These are phyloP conservation scores for Arabis hirsuta DNA, from an alignment of 345 rosid genomes.

Conservation along the genomic window DNA sequence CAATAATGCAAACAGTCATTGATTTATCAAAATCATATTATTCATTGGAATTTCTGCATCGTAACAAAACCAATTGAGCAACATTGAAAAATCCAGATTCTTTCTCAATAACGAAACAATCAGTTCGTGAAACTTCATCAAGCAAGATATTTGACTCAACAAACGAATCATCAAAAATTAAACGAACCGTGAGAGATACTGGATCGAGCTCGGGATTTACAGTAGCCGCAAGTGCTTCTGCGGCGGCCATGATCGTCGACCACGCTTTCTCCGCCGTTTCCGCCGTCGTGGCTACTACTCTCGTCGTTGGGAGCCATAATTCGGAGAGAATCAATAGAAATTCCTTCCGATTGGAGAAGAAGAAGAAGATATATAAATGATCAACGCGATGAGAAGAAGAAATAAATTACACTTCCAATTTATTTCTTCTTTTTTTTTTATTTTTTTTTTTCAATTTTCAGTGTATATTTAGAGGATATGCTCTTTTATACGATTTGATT, in stretches of 20 bases:
- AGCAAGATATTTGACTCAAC: neutral
- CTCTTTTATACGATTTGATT: too few species aligned
- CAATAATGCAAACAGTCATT: slow-evolving; percentile 6
- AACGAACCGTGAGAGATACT: slow-evolving; percentile 77
- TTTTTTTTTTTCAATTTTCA: too few species aligned
- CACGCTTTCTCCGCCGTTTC: slow-evolving; percentile 64
- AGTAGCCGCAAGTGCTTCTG: slow-evolving; percentile 72
- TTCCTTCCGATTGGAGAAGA: slow-evolving; percentile 18
- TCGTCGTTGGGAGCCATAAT: slow-evolving; percentile 57
- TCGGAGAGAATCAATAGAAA: neutral
- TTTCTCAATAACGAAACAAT: slow-evolving; percentile 18
- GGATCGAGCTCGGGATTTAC: slow-evolving; percentile 55
- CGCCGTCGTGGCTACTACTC: slow-evolving; percentile 61
- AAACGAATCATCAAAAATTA: neutral
- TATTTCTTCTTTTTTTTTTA: too few species aligned
- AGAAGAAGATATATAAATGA: neutral
- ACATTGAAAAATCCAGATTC: neutral
- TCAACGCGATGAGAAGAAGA: neutral
- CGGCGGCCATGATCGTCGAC: slow-evolving; percentile 60
- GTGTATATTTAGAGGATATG: too few species aligned
- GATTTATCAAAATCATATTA: neutral
- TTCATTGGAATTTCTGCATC: neutral
- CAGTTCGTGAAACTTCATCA: neutral
- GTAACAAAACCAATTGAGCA: neutral
- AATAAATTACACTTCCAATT: too few species aligned